Conservation (phyloP, 495 filamentous ascomycete genomes). For the Podospora pseudopauciseta region DNA sequence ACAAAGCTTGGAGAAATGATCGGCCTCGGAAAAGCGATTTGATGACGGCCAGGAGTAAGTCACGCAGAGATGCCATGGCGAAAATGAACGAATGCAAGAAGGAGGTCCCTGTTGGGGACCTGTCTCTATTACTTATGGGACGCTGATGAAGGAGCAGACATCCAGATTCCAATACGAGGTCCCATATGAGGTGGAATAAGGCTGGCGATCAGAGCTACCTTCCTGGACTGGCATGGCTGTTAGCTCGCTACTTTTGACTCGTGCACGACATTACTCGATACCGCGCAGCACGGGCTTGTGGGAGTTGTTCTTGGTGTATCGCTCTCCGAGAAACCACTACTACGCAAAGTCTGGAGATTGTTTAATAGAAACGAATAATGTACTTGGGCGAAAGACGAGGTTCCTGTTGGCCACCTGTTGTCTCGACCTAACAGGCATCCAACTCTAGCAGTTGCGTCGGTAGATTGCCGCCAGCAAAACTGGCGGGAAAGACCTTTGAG, state of each 20-base stretch:
- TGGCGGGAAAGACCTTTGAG: background rate
- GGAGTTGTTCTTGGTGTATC: too few species aligned
- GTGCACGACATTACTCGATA: background rate
- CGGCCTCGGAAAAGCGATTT: constrained; percentile 51
- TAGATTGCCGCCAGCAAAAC: background rate
- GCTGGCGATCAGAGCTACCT: background rate
- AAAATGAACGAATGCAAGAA: constrained; percentile 39
- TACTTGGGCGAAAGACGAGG: background rate
- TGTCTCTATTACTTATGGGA: background rate
- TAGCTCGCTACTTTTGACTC: background rate
- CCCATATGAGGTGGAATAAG: background rate
- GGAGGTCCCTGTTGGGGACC: background rate
- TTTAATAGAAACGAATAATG: background rate
- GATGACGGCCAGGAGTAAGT: constrained; percentile 40
- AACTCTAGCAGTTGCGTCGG: background rate
- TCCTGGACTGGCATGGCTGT: background rate
- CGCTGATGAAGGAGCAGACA: background rate
- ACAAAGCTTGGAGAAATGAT: constrained; percentile 49
- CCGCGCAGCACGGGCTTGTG: background rate
- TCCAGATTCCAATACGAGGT: constrained; percentile 5
- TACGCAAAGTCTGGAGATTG: too few species aligned
- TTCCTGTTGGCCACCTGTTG: background rate
- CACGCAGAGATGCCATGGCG: constrained; percentile 46
- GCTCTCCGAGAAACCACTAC: too few species aligned
- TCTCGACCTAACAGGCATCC: background rate